Conservation (phyloP, 2,329 filamentous ascomycete species). For the Tolypocladium nubicola region DNA sequence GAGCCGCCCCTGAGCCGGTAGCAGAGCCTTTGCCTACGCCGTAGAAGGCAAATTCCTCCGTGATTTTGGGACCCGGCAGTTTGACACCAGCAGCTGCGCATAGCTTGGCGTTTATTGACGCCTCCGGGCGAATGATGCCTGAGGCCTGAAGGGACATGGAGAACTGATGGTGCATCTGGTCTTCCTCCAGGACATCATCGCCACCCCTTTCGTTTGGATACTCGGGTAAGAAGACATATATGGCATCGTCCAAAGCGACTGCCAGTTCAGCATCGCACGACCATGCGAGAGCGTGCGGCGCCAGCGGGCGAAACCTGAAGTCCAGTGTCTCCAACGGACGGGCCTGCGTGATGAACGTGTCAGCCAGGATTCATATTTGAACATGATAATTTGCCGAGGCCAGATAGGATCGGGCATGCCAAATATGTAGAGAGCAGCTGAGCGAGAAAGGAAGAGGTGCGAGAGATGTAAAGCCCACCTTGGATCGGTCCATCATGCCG, state of each 20-base stretch:
- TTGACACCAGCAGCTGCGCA: conserved; percentile 26
- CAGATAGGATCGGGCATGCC: neutral
- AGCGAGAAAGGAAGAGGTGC: conserved; percentile 2
- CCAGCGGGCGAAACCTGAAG: conserved; percentile 32
- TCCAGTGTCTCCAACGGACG: conserved; percentile 36
- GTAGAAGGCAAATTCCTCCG: conserved; percentile 19
- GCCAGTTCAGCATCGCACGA: conserved; percentile 49
- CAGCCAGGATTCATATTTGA: neutral
- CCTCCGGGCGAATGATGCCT: conserved; percentile 25
- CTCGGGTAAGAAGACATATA: conserved; percentile 40
- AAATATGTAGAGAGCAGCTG: conserved; percentile 7
- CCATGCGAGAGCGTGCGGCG: conserved; percentile 35
- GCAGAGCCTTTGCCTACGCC: conserved; percentile 36
- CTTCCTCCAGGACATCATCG: conserved; percentile 16
- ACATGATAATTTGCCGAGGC: conserved; percentile 5
- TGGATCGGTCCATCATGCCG: conserved; percentile 10
- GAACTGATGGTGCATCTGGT: conserved; percentile 19
- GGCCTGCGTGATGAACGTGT: conserved; percentile 16
- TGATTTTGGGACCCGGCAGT: conserved; percentile 14
- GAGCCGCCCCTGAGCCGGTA: conserved; percentile 34
- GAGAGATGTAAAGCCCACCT: conserved; percentile 5
- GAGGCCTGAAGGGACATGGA: conserved; percentile 20
- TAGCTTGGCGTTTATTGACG: conserved; percentile 34
- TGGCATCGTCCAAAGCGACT: conserved; percentile 43
- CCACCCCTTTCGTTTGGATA: conserved; percentile 17